A percentile compares a stretch with the other conserved stretches of the same genome.
phyloP scores from a whole-genome alignment of 78 protist genomes.

The Dictyostelium citrinum region DNA sequence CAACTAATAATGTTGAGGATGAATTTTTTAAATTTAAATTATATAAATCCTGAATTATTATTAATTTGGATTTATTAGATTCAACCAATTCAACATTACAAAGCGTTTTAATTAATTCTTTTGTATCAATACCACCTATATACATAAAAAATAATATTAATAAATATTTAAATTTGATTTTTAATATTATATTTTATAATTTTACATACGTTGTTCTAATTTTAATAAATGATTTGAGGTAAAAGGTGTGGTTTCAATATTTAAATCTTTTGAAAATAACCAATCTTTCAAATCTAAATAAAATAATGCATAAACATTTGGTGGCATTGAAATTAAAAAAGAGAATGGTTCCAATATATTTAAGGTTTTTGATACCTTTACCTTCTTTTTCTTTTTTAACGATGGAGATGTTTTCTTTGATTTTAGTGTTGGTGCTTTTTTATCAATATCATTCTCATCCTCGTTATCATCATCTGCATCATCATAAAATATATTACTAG shows the following conservation, averaged over 20 bases:
- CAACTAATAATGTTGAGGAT: neutral
- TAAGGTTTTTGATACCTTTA: constrained; percentile 12
- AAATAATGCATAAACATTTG: neutral
- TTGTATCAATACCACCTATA: neutral
- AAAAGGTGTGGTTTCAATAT: neutral
- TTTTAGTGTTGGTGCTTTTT: neutral
- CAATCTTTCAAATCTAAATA: constrained; percentile 26
- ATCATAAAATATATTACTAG: neutral
- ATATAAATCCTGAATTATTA: neutral
- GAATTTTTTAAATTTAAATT: neutral
- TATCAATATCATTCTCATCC: neutral
- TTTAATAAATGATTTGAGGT: neutral
- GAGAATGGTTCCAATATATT: constrained; percentile 30
- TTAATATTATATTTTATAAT: neutral
- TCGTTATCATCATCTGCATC: neutral
- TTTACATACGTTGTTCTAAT: constrained; percentile 7
- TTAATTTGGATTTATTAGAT: neutral
- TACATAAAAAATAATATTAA: neutral
- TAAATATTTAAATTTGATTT: neutral
- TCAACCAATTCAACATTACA: neutral
- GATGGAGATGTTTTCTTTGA: neutral
- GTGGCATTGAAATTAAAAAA: constrained; percentile 30
- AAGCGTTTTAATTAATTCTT: neutral
- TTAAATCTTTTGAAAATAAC: neutral
- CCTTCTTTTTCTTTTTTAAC: constrained; percentile 33